These are phyloP conservation scores for Globisporangium megalacanthum DNA, from an alignment of 352 stramenopile genomes.

Conservation along the genomic window DNA sequence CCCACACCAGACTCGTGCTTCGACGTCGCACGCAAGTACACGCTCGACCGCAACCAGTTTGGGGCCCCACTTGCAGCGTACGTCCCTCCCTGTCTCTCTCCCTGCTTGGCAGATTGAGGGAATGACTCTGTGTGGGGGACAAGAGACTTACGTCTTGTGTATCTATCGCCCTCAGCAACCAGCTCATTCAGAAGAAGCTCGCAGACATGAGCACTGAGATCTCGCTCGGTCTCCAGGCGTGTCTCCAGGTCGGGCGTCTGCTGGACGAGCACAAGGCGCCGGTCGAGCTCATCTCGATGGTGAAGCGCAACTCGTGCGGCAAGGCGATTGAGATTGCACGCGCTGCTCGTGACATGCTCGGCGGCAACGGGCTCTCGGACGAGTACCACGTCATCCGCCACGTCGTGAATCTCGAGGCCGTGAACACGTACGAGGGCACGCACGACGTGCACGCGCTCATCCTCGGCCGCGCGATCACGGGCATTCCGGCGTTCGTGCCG, in stretches of 20 bases:
- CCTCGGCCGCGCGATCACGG: slow-evolving; percentile 95
- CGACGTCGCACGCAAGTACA: slow-evolving; percentile 92
- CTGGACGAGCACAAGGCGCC: slow-evolving; percentile 79
- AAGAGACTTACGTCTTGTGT: not conserved
- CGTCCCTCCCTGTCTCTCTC: slow-evolving; percentile 18
- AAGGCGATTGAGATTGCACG: slow-evolving; percentile 94
- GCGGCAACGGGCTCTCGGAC: slow-evolving; percentile 97
- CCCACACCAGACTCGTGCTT: slow-evolving; percentile 85
- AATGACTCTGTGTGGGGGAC: not conserved
- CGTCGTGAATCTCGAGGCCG: slow-evolving; percentile 96
- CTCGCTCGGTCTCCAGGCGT: slow-evolving; percentile 89
- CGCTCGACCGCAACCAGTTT: slow-evolving; percentile 94
- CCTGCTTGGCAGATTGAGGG: not conserved
- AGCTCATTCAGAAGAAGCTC: slow-evolving; percentile 98
- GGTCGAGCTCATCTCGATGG: slow-evolving; percentile 92
- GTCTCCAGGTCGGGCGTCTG: slow-evolving; percentile 88
- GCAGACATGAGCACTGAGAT: slow-evolving; percentile 98
- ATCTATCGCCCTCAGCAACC: slow-evolving; percentile 70
- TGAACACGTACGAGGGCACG: slow-evolving; percentile 99
- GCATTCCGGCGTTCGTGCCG: slow-evolving; percentile 93
- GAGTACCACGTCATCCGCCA: slow-evolving; percentile 99
- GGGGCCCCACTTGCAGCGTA: slow-evolving; percentile 93
- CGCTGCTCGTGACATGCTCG: slow-evolving; percentile 94
- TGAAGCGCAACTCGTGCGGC: slow-evolving; percentile 95
- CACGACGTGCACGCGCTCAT: slow-evolving; percentile 99